Evolutionary conservation across 176 grass and related monocot species (phyloP), one percentile per base, ranked within the genome.

Genomic region (Ensete ventricosum): DNA sequence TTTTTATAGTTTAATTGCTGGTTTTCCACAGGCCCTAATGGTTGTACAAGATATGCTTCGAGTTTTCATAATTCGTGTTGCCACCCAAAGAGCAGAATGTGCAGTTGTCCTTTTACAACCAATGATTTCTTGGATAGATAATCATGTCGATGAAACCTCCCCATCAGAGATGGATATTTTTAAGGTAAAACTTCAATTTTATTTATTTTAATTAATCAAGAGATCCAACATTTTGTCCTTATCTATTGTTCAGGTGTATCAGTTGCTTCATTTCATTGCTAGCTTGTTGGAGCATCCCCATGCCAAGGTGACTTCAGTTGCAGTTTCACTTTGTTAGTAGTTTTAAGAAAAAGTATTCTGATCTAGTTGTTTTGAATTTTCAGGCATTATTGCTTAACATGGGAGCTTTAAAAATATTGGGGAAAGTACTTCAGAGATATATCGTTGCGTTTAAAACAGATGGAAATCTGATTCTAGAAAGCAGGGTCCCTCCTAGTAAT

Each of bases 11-110:
- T 17, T 34, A 60, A 65, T 16, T 4, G 19, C 43, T 64, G 57
- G 7, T 64, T 64, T 3, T 74, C 5, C 25, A 53, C 71, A 98
- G 94, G 82, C 72, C 43, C 86, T 98, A 81, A 80, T 87, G 83
- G 94, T 91, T 72, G 85, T 98, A 79, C 94, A 93, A 89, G 90
- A 98, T 68, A 93, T 98, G 94, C 94, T 98, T 82, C 83, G 90
- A 21, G 83, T 98, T 83, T 86, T 98, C 64, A 85, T 98, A 82
- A 80, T 87, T 71, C 90, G 90, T 52, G 74, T 98, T 80, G 86
- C 94, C 55, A 89, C 82, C 65, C 82, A 98, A 89, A 93, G 85
- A 69, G 83, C 84, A 52, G 90, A 91, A 79, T 92, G 83, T 79
- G 95, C 86, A 5, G 83, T 90, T 78, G 86, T 93, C 81, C 88